These are phyloP conservation scores for Talaromyces marneffei DNA, from an alignment of 2,329 filamentous ascomycete species.

Conservation along the genomic window DNA sequence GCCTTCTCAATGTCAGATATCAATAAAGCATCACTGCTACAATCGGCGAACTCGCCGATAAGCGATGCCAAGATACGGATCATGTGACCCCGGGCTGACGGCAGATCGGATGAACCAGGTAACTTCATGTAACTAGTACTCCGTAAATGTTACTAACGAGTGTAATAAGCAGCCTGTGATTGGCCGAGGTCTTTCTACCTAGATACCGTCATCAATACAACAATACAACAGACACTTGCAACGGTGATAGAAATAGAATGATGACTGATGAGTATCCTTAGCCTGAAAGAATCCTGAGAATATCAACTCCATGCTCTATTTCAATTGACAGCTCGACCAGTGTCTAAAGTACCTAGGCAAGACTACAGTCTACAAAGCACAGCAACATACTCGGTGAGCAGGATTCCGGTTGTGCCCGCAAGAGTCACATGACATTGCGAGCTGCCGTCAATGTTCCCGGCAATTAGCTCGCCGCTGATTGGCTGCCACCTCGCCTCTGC, in stretches of 20 bases:
- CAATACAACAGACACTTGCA: neutral
- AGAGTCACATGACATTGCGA: neutral
- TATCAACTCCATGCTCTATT: too few species aligned
- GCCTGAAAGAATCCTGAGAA: neutral
- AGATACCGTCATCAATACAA: neutral
- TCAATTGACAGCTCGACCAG: neutral
- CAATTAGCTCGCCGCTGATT: constrained; percentile 34
- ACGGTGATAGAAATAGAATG: neutral
- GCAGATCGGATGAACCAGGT: neutral
- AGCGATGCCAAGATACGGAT: neutral
- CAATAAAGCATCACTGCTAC: too few species aligned
- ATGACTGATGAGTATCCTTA: neutral
- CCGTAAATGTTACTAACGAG: too few species aligned
- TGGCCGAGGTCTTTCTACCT: neutral
- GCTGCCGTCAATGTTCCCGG: constrained; percentile 13
- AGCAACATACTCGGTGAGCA: neutral
- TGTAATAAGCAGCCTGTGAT: neutral
- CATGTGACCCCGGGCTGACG: constrained; percentile 2
- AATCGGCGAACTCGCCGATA: neutral
- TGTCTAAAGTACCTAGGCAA: neutral
- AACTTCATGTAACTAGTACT: too few species aligned
- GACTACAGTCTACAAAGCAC: too few species aligned
- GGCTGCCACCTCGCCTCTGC: constrained; percentile 25
- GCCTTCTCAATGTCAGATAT: too few species aligned
- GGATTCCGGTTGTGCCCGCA: constrained; percentile 30